Conservation (phyloP, 768 basidiomycete species). For the Lactarius pseudohatsudake region DNA sequence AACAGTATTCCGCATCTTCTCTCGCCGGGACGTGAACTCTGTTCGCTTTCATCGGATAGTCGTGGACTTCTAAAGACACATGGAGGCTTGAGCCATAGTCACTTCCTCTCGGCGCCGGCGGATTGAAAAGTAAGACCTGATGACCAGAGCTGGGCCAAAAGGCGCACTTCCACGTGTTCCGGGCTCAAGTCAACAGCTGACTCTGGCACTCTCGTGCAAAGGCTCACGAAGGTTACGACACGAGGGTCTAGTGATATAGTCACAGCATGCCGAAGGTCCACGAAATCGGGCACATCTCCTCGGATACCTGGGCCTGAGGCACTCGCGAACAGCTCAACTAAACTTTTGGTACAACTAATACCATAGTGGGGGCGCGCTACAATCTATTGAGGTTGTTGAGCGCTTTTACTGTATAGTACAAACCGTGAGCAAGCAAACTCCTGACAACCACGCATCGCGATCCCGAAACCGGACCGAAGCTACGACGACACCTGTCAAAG, state of each 20-base stretch:
- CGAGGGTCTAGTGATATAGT: not conserved
- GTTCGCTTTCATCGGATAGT: not conserved
- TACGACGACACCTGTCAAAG: not conserved
- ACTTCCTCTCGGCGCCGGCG: too few relatives aligned
- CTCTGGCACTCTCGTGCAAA: not conserved
- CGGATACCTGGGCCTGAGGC: not conserved
- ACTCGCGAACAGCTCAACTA: not conserved
- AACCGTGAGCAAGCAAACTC: not conserved
- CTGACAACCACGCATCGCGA: not conserved
- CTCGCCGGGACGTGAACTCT: not conserved
- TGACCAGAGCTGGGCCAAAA: not conserved
- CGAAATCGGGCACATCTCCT: not conserved
- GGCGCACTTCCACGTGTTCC: not conserved
- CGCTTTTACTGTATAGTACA: not conserved
- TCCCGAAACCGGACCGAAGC: not conserved
- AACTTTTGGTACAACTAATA: not conserved
- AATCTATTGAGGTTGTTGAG: not conserved
- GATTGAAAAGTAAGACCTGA: not conserved
- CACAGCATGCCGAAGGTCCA: not conserved
- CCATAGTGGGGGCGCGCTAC: not conserved
- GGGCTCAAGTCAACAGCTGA: not conserved
- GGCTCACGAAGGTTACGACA: not conserved
- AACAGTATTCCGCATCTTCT: not conserved
- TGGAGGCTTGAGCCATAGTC: not conserved
- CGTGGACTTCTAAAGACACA: not conserved